Conservation (phyloP, 1,284 basidiomycete species). For the Anthracocystis walkeri region DNA sequence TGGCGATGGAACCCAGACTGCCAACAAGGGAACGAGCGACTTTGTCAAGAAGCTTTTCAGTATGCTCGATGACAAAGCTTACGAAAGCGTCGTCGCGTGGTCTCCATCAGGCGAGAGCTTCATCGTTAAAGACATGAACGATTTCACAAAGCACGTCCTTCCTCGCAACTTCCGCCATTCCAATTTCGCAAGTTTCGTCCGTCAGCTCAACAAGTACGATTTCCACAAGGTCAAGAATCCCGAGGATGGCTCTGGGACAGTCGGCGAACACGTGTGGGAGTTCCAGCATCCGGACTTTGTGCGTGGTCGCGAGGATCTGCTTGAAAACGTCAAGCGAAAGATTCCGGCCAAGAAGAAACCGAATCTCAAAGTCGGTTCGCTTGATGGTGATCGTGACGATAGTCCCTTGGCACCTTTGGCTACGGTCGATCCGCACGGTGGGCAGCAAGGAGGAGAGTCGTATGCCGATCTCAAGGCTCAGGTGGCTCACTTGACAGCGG, state of each 20-base stretch:
- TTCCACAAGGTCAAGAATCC: slow-evolving; percentile 88
- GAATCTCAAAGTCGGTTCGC: slow-evolving; percentile 32
- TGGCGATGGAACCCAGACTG: slow-evolving; percentile 19
- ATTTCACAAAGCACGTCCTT: slow-evolving; percentile 92
- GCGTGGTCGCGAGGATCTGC: slow-evolving; percentile 78
- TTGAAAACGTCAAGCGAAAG: slow-evolving; percentile 80
- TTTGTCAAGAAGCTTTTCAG: slow-evolving; percentile 95
- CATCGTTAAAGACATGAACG: slow-evolving; percentile 97
- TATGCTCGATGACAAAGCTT: slow-evolving; percentile 86
- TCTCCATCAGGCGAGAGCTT: slow-evolving; percentile 87
- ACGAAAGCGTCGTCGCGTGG: slow-evolving; percentile 85
- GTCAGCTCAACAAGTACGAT: slow-evolving; percentile 96
- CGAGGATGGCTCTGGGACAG: slow-evolving; percentile 81
- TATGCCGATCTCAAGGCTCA: slow-evolving; percentile 60
- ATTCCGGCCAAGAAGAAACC: slow-evolving; percentile 72
- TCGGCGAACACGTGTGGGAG: slow-evolving; percentile 84
- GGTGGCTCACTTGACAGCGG: slow-evolving; percentile 51
- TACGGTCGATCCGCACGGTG: slow-evolving; percentile 35
- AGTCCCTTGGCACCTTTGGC: slow-evolving; percentile 38
- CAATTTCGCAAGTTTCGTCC: slow-evolving; percentile 80
- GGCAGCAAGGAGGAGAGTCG: slow-evolving; percentile 36
- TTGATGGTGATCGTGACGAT: slow-evolving; percentile 65
- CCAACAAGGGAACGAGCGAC: slow-evolving; percentile 72
- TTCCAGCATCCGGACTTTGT: slow-evolving; percentile 92
- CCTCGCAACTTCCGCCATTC: slow-evolving; percentile 97